Conservation (phyloP, 345 rosid species). For the Luvunga scandens region DNA sequence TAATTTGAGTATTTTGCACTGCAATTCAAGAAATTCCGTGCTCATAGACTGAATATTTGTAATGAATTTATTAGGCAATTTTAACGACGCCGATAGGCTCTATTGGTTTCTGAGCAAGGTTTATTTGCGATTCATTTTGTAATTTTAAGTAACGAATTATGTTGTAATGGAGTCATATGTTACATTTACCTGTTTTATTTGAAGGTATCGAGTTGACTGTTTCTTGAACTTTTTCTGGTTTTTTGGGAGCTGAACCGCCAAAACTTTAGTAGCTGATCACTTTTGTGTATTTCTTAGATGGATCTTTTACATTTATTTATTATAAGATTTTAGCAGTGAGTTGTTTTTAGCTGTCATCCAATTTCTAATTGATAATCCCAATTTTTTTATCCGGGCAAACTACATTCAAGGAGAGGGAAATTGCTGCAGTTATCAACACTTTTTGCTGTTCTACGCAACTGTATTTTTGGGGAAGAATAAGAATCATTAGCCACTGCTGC, state of each 20-base stretch:
- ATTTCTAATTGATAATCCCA: not conserved
- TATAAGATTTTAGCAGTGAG: not conserved
- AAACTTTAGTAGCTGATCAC: not conserved
- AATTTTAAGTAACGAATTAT: no score
- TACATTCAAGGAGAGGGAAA: not conserved
- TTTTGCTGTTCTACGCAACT: not conserved
- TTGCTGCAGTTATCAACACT: not conserved
- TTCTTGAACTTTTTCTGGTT: not conserved
- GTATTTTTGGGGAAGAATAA: not conserved
- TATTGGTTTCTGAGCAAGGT: no score
- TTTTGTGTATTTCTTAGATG: not conserved
- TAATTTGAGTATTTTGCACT: not conserved
- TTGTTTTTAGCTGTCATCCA: not conserved
- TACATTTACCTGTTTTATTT: no score
- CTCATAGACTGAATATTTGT: no score
- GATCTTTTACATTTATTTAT: not conserved
- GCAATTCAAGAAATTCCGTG: no score
- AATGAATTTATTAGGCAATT: no score
- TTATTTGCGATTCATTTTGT: no score
- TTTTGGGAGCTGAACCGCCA: not conserved
- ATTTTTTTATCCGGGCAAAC: not conserved
- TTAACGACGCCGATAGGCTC: no score
- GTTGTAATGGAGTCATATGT: no score
- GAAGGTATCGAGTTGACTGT: not conserved
- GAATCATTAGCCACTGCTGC: not conserved